Evolutionary conservation across 116 monocot species (phyloP), one percentile per base, ranked within the genome.

Genomic region (Thalassia testudinum): DNA sequence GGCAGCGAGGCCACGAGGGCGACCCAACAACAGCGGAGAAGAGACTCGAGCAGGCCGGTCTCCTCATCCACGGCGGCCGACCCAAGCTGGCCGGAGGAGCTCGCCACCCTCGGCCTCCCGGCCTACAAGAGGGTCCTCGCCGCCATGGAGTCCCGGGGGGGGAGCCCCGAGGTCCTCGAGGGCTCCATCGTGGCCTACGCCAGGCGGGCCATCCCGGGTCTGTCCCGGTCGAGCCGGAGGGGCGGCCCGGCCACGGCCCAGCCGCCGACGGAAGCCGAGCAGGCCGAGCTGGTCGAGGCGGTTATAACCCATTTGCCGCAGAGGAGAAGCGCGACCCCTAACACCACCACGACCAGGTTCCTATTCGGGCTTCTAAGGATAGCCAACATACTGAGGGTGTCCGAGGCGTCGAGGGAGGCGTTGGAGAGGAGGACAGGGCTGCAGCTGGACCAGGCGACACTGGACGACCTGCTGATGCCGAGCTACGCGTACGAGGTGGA

Each of bases 401-500:
- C 88, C 12, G 77, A 80, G 21, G 54, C 43, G 12, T 49, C 71
- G 0, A 57, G 76, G 21, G 72, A 61, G 20, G 45, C 57, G 24
- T 58, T 95, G 58, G 95, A 87, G 72, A 53, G 65, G 45, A 81
- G 75, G 73, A 81, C 88, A 21, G 95, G 74, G 6, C 26, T 64
- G 50, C 85, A 85, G 61, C 59, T 95, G 56, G 88, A 87, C 34
- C 62, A 56, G n/a, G 81, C 95, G 6, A 64, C 81, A 23, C 49
- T 95, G 5, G 95, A 95, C 66, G 95, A 95, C 50, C 72, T 95
- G 11, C 60, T 95, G 61, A 72, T 95, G 73, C 95, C 95, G 61
- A 88, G 75, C 50, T 88, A 88, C 42, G 88, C 88, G 0, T 76
- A 82, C 54, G 67, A 66, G 17, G 74, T 70, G 13, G 88, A 88